A percentile compares a stretch with the other conserved stretches of the same genome.
phyloP scores from a whole-genome alignment of 129 eudicot species.

The Pittosporum tobira region DNA sequence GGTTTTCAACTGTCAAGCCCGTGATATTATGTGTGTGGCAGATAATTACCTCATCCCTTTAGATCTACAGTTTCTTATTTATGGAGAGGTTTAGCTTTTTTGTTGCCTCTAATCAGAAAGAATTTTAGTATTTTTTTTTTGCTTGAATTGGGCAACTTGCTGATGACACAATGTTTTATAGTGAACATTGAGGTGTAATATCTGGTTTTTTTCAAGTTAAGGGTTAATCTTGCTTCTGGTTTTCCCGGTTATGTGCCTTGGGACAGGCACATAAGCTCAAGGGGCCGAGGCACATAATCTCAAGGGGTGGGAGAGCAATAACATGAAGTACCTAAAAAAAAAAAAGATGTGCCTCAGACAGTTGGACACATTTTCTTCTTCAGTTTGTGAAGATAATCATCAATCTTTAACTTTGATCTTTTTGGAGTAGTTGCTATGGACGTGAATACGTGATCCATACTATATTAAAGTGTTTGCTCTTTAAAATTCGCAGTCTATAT shows the following conservation, averaged over 20 bases:
- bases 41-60: background rate
- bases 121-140: background rate
- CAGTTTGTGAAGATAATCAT: background rate
- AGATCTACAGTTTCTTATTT: conserved; percentile 4
- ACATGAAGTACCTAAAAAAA: too few relatives aligned
- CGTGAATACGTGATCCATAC: too few relatives aligned
- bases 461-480: too few relatives aligned
- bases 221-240: background rate
- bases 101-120: too few relatives aligned
- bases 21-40: background rate
- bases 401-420: background rate
- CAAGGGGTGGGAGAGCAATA: too few relatives aligned
- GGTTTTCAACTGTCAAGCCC: background rate
- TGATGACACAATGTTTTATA: background rate
- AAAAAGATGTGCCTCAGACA: too few relatives aligned
- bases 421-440: background rate
- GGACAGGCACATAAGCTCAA: too few relatives aligned
- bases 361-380: too few relatives aligned
- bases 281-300: too few relatives aligned
- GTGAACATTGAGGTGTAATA: background rate
- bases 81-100: too few relatives aligned
- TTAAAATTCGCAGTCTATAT: background rate
- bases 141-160: background rate
- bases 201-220: background rate
- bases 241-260: background rate